Percentiles rank a stretch among this genome's conserved stretches.
These are phyloP conservation scores for Spathaspora hagerdaliae DNA, from an alignment of 805 yeast species.

Conservation along the genomic window DNA sequence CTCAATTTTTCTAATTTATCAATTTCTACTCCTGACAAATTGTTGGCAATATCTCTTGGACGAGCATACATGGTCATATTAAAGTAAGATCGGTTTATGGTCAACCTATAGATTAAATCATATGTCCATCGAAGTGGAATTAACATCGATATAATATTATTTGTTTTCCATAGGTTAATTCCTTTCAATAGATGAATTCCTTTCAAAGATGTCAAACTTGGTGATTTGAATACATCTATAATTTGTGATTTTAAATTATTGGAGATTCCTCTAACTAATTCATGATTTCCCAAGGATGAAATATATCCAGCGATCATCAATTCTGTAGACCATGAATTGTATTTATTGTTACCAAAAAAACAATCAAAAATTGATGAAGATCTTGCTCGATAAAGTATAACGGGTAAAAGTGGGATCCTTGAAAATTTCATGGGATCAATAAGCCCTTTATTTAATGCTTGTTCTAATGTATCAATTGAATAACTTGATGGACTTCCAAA, in stretches of 20 bases:
- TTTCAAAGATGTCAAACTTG: conserved; percentile 3
- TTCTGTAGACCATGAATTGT: conserved; percentile 26
- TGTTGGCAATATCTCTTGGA: conserved; percentile 33
- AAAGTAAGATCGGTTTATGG: conserved; percentile 31
- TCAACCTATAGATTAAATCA: conserved; percentile 27
- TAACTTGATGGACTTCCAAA: conserved; percentile 10
- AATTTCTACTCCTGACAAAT: conserved; percentile 16
- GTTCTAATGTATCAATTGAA: conserved; percentile 24
- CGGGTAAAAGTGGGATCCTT: conserved; percentile 35
- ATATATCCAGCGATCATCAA: conserved; percentile 33
- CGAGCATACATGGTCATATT: conserved; percentile 21
- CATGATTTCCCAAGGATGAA: conserved; percentile 35
- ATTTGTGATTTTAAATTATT: neutral
- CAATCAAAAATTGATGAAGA: conserved; percentile 26
- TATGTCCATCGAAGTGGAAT: conserved; percentile 36
- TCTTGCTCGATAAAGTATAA: conserved; percentile 36
- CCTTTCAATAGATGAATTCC: conserved; percentile 14
- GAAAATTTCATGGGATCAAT: conserved; percentile 35
- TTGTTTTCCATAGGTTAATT: conserved; percentile 26
- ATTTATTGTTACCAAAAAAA: conserved; percentile 13
- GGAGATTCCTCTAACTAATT: conserved; percentile 14
- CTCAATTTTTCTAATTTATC: conserved; percentile 20
- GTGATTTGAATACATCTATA: neutral
- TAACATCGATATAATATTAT: conserved; percentile 29
- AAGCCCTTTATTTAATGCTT: conserved; percentile 25